Evolutionary conservation across 805 yeast species (phyloP).

Genomic region (Peterozyma xylosa): DNA sequence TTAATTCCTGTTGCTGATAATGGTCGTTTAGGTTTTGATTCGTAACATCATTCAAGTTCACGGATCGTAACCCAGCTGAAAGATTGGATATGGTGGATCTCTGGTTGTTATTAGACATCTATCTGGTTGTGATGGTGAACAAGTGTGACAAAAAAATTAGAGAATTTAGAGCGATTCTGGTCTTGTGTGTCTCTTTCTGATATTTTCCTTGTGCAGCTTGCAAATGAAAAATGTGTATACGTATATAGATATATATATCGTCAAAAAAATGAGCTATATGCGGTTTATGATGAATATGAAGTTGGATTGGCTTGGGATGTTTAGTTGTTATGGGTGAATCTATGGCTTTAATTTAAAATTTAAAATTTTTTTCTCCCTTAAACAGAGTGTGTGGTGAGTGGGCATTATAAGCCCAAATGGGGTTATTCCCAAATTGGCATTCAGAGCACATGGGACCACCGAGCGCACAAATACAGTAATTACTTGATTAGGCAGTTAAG

Average conservation of each 20-base stretch:
- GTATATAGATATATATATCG: neutral
- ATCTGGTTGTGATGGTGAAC: neutral
- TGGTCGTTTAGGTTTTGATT: constrained; percentile 11
- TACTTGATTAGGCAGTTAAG: too few species aligned
- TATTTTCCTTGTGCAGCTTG: neutral
- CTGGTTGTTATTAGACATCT: constrained; percentile 4
- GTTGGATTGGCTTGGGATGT: too few species aligned
- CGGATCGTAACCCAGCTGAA: constrained; percentile 38
- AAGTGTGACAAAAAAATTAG: too few species aligned
- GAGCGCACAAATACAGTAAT: too few species aligned
- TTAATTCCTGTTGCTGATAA: constrained; percentile 7
- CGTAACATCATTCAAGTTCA: constrained; percentile 24
- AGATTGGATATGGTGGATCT: constrained; percentile 29
- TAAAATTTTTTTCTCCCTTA: too few species aligned
- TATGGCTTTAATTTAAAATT: too few species aligned
- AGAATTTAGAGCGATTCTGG: neutral
- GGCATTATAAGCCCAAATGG: too few species aligned
- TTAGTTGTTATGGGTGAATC: too few species aligned
- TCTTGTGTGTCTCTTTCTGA: neutral
- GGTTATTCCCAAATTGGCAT: too few species aligned
- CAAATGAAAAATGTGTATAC: neutral
- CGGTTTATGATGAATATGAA: too few species aligned
- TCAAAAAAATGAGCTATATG: neutral
- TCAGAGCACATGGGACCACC: too few species aligned
- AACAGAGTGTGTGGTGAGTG: too few species aligned